Evolutionary conservation across 768 basidiomycete genomes (phyloP).

Genomic region (Mycena maculata): DNA sequence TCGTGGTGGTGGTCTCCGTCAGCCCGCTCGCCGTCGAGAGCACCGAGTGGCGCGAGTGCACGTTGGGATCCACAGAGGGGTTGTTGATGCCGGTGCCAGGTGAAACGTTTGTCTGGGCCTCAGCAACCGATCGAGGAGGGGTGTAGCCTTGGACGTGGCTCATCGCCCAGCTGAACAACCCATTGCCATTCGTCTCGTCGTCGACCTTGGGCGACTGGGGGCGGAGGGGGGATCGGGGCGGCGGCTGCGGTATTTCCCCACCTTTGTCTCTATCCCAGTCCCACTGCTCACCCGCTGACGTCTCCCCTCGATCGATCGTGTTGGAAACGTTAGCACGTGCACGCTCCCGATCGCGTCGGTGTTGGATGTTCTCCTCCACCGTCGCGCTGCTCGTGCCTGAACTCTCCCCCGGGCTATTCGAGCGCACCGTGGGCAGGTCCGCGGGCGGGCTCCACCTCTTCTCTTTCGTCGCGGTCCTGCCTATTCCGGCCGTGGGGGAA

Average conservation of each 20-base stretch:
- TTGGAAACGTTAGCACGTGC: conserved; percentile 29
- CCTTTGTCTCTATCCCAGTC: too few relatives aligned
- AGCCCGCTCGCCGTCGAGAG: conserved; percentile 63
- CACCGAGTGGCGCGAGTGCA: conserved; percentile 69
- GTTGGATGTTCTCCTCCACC: conserved; percentile 22
- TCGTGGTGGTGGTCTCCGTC: conserved; percentile 65
- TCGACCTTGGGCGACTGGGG: conserved; percentile 47
- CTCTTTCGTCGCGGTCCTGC: too few relatives aligned
- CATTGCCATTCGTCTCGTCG: conserved; percentile 46
- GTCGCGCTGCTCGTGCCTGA: conserved; percentile 37
- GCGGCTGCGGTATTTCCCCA: conserved; percentile 41
- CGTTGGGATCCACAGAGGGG: conserved; percentile 49
- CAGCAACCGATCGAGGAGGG: conserved; percentile 43
- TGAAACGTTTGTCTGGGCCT: conserved; percentile 49
- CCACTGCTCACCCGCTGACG: too few relatives aligned
- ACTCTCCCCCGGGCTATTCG: conserved; percentile 67
- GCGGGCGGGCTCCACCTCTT: conserved; percentile 66
- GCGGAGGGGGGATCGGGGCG: conserved; percentile 64
- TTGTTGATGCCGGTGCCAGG: conserved; percentile 48
- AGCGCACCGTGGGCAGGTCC: conserved; percentile 61
- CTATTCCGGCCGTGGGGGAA: conserved; percentile 54
- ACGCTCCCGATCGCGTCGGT: conserved; percentile 25
- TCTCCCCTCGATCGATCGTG: too few relatives aligned
- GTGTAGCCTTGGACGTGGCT: conserved; percentile 29
- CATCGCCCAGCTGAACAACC: conserved; percentile 41